Conservation (phyloP, 495 filamentous ascomycete genomes). For the Xylaria flabelliformis region DNA sequence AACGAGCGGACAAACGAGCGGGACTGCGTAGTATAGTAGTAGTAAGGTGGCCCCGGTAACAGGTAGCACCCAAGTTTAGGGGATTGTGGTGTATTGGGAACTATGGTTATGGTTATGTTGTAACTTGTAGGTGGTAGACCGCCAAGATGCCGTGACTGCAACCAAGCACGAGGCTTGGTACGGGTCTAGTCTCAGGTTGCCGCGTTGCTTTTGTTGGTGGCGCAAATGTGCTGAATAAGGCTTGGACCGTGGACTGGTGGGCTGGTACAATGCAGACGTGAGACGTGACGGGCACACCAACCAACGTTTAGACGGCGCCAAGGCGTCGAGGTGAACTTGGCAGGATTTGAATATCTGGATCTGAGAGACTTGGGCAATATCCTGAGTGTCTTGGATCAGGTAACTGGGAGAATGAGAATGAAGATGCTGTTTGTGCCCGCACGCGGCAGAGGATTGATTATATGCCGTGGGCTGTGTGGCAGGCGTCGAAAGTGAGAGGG, state of each 20-base stretch:
- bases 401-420: not conserved
- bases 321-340: constrained; percentile 26
- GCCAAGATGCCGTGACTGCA: constrained; percentile 16
- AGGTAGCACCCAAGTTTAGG: constrained; percentile 3
- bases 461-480: constrained; percentile 4
- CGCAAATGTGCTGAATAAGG: constrained; percentile 8
- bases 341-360: not conserved
- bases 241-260: constrained; percentile 13
- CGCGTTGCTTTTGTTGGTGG: constrained; percentile 22
- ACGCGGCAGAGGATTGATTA: not conserved
- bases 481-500: constrained; percentile 9
- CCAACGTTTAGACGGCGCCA: constrained; percentile 7
- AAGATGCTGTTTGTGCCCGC: constrained; percentile 6
- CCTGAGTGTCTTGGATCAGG: not conserved
- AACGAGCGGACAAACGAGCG: constrained; percentile 9
- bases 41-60: not conserved
- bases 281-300: constrained; percentile 18
- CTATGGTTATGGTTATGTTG: not conserved
- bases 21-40: not conserved
- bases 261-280: constrained; percentile 14
- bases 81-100: not conserved
- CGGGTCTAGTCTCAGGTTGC: constrained; percentile 20
- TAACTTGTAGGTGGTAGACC: not conserved
- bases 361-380: not conserved
- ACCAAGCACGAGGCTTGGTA: constrained; percentile 21